phyloP scores from a whole-genome alignment of 306 rosid genomes.

The Prunus mira region DNA sequence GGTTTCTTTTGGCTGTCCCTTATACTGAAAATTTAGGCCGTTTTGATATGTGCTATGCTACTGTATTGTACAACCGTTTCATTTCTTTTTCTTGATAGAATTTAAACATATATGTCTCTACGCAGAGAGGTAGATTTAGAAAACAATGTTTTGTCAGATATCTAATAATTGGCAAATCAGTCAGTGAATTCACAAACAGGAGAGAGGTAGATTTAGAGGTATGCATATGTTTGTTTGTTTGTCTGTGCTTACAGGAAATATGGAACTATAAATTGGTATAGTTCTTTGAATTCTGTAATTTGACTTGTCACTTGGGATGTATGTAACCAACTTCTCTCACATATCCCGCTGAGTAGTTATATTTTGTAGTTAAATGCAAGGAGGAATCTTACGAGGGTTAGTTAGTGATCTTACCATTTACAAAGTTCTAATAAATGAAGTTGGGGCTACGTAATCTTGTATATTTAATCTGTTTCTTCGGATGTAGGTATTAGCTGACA shows the following conservation, averaged over 20 bases:
- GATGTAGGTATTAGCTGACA: slow-evolving; percentile 89
- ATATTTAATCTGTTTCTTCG: slow-evolving; percentile 26
- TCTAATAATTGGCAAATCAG: too few species aligned
- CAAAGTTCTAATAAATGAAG: slow-evolving; percentile 1
- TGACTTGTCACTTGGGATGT: not conserved
- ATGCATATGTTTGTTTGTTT: not conserved
- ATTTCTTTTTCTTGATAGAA: not conserved
- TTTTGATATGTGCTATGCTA: not conserved
- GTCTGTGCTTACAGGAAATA: not conserved
- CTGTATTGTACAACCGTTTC: not conserved
- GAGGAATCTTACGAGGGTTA: not conserved
- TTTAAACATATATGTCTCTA: too few species aligned
- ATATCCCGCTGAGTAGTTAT: not conserved
- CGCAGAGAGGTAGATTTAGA: too few species aligned
- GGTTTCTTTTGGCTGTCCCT: slow-evolving; percentile 20
- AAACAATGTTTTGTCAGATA: too few species aligned
- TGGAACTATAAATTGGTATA: not conserved
- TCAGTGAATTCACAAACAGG: too few species aligned
- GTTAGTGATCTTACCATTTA: not conserved
- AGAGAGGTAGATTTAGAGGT: too few species aligned
- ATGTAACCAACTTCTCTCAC: not conserved
- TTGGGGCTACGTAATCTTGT: slow-evolving; percentile 5
- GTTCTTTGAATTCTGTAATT: not conserved
- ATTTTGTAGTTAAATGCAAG: not conserved
- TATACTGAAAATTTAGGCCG: not conserved